Evolutionary conservation across 2,329 filamentous ascomycete genomes (phyloP), one percentile per base, ranked within the genome.

Genomic region (Sarocladium oryzae): DNA sequence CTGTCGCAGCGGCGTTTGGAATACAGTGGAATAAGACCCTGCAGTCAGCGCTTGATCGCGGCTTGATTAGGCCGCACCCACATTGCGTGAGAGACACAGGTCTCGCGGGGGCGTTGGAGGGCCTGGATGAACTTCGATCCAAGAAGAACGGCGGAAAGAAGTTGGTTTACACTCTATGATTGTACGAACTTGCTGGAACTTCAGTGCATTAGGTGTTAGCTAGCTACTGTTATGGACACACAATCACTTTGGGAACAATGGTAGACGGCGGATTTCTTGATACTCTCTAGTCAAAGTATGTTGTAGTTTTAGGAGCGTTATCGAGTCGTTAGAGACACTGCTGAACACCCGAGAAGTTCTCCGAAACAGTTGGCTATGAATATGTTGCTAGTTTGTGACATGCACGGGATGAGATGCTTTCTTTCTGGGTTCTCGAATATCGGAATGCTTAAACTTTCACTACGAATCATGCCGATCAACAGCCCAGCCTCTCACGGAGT

Each of bases 141-240:
- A 62, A 61, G 6, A 56, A 61, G 59, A 61, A 72, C 26, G 70
- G 67, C 51, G 71, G 62, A 5, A 64, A 64, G 24, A 74, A 73
- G 61, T 57, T 74, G 53, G 71, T 74, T 3, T 73, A 71, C 56
- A 71, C 35, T 8, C 15, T 32, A 15, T 32, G 15, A 32, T 32
- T 32, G 8, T 15, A 32, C 15, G 15, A 32, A 32, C n/a, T n/a
- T n/a, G n/a, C n/a, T n/a, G n/a, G n/a, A n/a, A n/a, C n/a, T n/a
- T 32, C 15, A 15, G 30, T 8, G 8, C 15, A 15, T 8, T 32
- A 32, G 30, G 30, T 32, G 30, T 32, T n/a, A n/a, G n/a, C n/a
- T n/a, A 32, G 30, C 30, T 32, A 32, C 30, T 32, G 30, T 15
- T 15, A 32, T 32, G 8, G 30, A n/a, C 15, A 32, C 30, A 32